Base-by-base conservation (phyloP, 2,329 filamentous ascomycete species). In the Aspergillus fischeri region DNA sequence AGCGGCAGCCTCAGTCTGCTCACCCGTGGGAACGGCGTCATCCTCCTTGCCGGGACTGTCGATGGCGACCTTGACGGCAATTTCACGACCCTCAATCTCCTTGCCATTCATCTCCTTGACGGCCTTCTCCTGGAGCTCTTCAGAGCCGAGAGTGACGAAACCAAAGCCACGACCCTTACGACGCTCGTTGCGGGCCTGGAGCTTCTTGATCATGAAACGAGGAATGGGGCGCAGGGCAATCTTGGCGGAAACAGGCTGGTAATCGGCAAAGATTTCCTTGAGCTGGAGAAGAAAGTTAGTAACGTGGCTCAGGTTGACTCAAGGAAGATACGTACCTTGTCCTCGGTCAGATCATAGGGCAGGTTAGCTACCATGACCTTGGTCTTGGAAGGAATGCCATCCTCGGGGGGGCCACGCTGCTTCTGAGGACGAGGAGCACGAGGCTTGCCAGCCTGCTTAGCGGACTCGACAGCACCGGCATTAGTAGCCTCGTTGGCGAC, bases 351-450 rank as follows among this genome's bases (percentile, higher is more conserved):
- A 81, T 99, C 93, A 75, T 99, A 99, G 53, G 94, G 94, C 63
- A 99, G 86, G 83, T 99, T 99, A 73, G 94, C 94, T 72, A 99
- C 94, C 94, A 99, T 99, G 80, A 99, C 91, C 89, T 99, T 99
- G 79, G 90, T 97, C 88, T 97, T 97, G 79, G 93, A 97, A 65
- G 94, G 89, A 72, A 99, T 91, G 68, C 94, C 94, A 75, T 99
- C 93, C 78, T 96, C 93, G 60, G 94, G 94, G 65, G 94, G 94
- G 63, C 94, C 94, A 77, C 94, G 92, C 86, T 97, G 86, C 80
- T 86, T 87, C 75, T 84, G 85, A 68, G 83, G 79, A 69, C 81
- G 81, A 60, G 75, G 78, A 65, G 75, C 79, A 66, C 77, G 78
- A 56, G 68, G 57, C 66, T 75, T 73, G 52, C 54, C 61, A 60